phyloP scores from a whole-genome alignment of 768 basidiomycete genomes.

The Leccinum boreale region DNA sequence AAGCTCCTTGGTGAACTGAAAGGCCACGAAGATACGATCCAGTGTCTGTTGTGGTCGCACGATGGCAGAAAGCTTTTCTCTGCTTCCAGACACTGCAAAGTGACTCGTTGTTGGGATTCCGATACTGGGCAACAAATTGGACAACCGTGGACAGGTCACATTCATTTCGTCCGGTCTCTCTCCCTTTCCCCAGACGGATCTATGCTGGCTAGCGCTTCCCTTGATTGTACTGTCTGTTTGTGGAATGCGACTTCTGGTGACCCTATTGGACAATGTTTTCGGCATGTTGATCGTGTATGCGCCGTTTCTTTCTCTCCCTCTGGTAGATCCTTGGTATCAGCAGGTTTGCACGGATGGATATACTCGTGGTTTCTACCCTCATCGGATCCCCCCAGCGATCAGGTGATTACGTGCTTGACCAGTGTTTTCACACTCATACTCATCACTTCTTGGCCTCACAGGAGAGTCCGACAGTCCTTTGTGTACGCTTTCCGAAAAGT shows the following conservation, averaged over 20 bases:
- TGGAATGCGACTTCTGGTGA: constrained; percentile 4
- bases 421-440: background rate
- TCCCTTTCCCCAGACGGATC: constrained; percentile 5
- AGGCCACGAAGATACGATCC: background rate
- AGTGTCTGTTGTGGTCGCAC: constrained; percentile 7
- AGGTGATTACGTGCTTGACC: background rate
- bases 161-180: background rate
- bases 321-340: background rate
- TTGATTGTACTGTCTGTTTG: constrained; percentile 5
- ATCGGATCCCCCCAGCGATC: background rate
- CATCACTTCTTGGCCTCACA: background rate
- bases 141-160: constrained; percentile 14
- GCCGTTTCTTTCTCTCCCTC: background rate
- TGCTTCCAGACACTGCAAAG: background rate
- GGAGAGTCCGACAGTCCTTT: background rate
- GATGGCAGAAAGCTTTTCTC: constrained; percentile 13
- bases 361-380: background rate
- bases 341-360: background rate
- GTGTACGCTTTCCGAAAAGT: background rate
- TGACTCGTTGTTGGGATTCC: constrained; percentile 8
- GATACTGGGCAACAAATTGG: constrained; percentile 1
- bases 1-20: background rate
- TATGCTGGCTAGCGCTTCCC: constrained; percentile 5
- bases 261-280: background rate
- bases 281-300: background rate